These are phyloP conservation scores for Micractinium sp. DNA, from an alignment of 139 green algal genomes.

Conservation along the genomic window DNA sequence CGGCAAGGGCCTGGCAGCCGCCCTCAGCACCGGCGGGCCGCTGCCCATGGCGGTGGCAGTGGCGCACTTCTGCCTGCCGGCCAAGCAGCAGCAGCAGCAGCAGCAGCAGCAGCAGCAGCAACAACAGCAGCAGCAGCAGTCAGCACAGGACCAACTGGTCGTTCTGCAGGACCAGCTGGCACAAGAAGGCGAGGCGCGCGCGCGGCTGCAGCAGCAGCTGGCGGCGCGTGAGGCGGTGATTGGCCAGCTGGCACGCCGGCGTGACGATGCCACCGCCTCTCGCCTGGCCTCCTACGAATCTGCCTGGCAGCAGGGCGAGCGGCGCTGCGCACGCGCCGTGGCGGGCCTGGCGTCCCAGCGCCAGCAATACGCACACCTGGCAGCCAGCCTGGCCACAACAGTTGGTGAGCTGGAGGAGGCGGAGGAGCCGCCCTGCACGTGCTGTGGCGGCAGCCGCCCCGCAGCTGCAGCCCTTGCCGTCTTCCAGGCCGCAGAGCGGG, in stretches of 20 bases:
- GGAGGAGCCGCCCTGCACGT: neutral
- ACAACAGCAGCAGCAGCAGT: no score
- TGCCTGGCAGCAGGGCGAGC: neutral
- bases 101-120: no score
- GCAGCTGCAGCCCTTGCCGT: neutral
- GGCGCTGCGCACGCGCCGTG: neutral
- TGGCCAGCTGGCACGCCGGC: neutral
- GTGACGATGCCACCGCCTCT: neutral
- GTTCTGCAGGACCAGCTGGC: no score
- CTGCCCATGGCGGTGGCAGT: no score
- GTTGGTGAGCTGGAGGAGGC: neutral
- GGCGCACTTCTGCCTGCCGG: no score
- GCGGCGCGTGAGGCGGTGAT: neutral
- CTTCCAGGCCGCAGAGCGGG: neutral
- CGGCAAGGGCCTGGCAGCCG: no score
- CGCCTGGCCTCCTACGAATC: neutral
- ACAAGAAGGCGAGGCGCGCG: neutral
- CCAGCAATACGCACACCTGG: neutral
- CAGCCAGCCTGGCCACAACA: neutral
- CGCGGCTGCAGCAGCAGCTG: neutral
- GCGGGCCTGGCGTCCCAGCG: neutral
- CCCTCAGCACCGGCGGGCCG: no score
- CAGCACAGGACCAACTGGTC: no score
- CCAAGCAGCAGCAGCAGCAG: no score
- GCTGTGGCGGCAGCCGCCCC: neutral